These are phyloP conservation scores for Carex parvula DNA, from an alignment of 176 grass and related monocot species.

Conservation along the genomic window DNA sequence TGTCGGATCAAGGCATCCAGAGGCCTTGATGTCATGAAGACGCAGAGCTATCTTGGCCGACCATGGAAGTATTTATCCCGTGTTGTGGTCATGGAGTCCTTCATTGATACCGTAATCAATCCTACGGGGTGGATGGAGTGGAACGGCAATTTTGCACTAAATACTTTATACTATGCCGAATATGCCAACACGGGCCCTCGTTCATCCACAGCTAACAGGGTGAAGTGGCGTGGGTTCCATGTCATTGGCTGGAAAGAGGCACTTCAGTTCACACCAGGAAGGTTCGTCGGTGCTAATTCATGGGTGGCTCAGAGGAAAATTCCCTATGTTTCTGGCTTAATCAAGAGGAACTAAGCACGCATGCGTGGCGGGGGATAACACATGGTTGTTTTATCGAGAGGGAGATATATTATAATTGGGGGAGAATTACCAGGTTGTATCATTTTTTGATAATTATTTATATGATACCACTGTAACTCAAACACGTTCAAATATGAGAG, in stretches of 20 bases:
- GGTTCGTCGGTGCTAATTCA: constrained; percentile 31
- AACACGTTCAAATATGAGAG: not conserved
- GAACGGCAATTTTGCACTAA: constrained; percentile 35
- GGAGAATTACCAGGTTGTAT: not conserved
- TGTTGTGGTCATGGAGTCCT: constrained; percentile 63
- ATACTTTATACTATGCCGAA: constrained; percentile 72
- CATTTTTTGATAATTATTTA: not conserved
- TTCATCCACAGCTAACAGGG: constrained; percentile 52
- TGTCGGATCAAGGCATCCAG: constrained; percentile 47
- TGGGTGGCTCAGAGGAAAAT: constrained; percentile 51
- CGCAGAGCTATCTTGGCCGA: constrained; percentile 60
- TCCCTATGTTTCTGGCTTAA: constrained; percentile 47
- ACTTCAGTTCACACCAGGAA: constrained; percentile 45
- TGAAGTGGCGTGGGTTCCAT: constrained; percentile 47
- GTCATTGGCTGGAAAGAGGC: constrained; percentile 42
- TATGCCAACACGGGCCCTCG: constrained; percentile 59
- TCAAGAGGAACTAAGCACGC: not conserved
- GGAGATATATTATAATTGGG: not conserved
- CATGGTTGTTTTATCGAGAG: not conserved
- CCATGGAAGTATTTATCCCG: constrained; percentile 56
- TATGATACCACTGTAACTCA: not conserved
- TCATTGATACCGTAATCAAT: constrained; percentile 47
- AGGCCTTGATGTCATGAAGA: constrained; percentile 44
- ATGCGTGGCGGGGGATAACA: too few species aligned
- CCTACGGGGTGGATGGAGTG: constrained; percentile 54